Base-by-base conservation (phyloP, 2,329 filamentous ascomycete species). In the Daldinia sp. region DNA sequence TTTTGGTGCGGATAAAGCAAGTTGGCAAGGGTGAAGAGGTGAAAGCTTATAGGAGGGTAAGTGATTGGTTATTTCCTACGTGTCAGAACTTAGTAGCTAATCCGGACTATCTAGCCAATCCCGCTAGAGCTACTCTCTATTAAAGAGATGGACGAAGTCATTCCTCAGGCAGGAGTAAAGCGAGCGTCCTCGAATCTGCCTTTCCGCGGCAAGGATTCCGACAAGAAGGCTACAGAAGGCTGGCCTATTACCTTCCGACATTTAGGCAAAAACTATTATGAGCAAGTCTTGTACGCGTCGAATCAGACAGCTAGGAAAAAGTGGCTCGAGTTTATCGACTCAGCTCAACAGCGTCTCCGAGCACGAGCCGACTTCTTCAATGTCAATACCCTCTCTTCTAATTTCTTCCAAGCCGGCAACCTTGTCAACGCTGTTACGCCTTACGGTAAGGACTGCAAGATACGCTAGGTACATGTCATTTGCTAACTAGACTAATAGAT, bases 201-300 rank as follows among this genome's bases (percentile, higher is more conserved):
- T 32, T 80, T 82, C 52, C 77, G 83, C 48, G 77, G 78, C 58
- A 80, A 80, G 51, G 76, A 78, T 35, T 74, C 76, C 2, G 82
- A 84, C 45, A 85, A 90, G 68, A 87, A 85, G 74, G 86, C 85
- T 70, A 78, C 80, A 41, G 92, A 96, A 71, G 93, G 92, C 47
- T 96, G 92, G 80, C 95, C 95, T 0, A 96, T 99, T 64, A 98
- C 94, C 1, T 99, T 99, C 83, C 90, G 92, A 70, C 93, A 97
- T 82, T 85, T 99, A 62, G 95, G 95, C 49, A 97, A 96, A 78
- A 94, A 93, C 55, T 95, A 94, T 29, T 99, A 97, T 74, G 94
- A 97, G 75, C 82, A 93, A 72, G 95, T 94, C 3, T 83, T 99
- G 3, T 98, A 90, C 77, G 94, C 93, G 47, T 88, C 90, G 8